Conservation (phyloP, 306 rosid species). For the Malus sylvestris region DNA sequence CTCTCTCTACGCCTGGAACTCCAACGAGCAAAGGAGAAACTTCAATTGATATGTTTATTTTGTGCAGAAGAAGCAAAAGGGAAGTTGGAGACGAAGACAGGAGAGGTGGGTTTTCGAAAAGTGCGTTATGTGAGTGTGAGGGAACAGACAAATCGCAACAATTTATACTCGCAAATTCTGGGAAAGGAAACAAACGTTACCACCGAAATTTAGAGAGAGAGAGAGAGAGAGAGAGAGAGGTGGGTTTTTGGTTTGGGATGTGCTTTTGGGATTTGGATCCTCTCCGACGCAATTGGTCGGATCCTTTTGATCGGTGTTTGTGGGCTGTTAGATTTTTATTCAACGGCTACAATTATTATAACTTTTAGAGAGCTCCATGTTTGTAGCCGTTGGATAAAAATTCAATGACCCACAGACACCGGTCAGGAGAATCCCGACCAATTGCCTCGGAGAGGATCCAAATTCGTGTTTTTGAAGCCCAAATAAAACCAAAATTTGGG, state of each 20-base stretch:
- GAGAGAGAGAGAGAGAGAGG: not conserved
- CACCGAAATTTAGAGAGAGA: not conserved
- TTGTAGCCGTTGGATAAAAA: too few relatives aligned
- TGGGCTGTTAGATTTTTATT: too few relatives aligned
- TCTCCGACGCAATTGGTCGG: too few relatives aligned
- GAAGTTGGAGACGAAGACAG: not conserved
- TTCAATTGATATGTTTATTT: not conserved
- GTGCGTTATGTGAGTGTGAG: not conserved
- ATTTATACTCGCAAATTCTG: not conserved
- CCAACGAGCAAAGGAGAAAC: slow-evolving; percentile 6
- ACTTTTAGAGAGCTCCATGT: too few relatives aligned
- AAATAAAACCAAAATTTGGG: not conserved
- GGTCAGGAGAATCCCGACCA: too few relatives aligned
- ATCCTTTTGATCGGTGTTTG: too few relatives aligned
- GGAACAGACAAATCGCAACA: not conserved
- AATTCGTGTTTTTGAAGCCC: not conserved
- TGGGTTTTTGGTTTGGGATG: not conserved
- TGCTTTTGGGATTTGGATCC: not conserved
- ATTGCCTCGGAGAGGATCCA: too few relatives aligned
- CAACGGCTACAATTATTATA: too few relatives aligned
- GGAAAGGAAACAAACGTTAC: not conserved
- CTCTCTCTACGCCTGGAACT: not conserved
- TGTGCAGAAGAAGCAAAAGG: not conserved
- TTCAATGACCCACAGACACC: too few relatives aligned
- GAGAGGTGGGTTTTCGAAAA: not conserved